These are phyloP conservation scores for Penicillium sp. DNA, from an alignment of 2,329 filamentous ascomycete species.

Conservation along the genomic window DNA sequence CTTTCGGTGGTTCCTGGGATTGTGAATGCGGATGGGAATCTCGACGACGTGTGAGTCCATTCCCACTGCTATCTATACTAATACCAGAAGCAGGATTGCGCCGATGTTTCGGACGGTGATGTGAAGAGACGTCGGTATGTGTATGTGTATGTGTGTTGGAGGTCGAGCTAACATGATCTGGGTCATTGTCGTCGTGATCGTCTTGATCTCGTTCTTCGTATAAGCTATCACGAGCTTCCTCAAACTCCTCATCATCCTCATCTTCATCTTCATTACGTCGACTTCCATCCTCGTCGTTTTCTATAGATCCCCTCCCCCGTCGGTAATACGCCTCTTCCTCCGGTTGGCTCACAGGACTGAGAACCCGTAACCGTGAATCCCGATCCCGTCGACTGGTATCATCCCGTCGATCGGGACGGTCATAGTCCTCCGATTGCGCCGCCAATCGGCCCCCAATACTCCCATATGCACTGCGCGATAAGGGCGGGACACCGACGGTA, in stretches of 20 bases:
- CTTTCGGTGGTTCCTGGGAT: slow-evolving; percentile 66
- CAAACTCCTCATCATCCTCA: slow-evolving; percentile 40
- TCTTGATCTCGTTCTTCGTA: slow-evolving; percentile 34
- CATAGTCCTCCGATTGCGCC: slow-evolving; percentile 38
- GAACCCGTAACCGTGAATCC: slow-evolving; percentile 64
- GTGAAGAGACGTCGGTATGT: slow-evolving; percentile 25
- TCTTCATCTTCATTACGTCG: slow-evolving; percentile 37
- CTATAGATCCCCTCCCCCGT: slow-evolving; percentile 41
- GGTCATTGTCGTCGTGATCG: slow-evolving; percentile 27
- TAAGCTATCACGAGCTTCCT: slow-evolving; percentile 37
- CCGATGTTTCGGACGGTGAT: slow-evolving; percentile 7
- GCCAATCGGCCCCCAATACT: slow-evolving; percentile 40
- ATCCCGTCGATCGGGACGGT: slow-evolving; percentile 33
- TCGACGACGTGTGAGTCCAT: slow-evolving; percentile 9
- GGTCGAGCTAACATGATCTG: slow-evolving; percentile 44
- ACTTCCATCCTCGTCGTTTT: slow-evolving; percentile 17
- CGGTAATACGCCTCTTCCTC: slow-evolving; percentile 54
- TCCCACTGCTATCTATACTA: slow-evolving; percentile 13
- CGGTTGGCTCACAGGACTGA: slow-evolving; percentile 84
- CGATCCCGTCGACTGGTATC: slow-evolving; percentile 11
- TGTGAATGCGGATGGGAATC: not conserved
- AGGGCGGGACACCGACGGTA: slow-evolving; percentile 30
- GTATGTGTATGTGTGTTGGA: slow-evolving; percentile 15
- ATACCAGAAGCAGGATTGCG: slow-evolving; percentile 10
- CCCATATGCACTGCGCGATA: slow-evolving; percentile 32